Percentiles rank a stretch among this genome's conserved stretches.
Conservation (phyloP, 2,329 filamentous ascomycete species). For the Beauveria sp. region DNA sequence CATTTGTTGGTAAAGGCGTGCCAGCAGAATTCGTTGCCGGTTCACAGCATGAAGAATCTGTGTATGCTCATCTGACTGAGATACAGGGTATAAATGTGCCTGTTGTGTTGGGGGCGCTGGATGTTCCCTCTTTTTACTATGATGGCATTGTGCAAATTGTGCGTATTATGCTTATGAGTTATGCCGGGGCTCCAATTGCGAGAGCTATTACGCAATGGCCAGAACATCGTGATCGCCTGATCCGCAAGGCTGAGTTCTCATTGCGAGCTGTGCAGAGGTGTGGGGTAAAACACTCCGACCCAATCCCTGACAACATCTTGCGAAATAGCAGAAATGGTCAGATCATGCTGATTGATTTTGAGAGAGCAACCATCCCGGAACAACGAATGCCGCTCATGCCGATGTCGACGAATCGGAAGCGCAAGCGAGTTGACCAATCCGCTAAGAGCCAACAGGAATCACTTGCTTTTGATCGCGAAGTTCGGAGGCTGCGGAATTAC, state of each 20-base stretch:
- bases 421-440: not conserved
- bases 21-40: not conserved
- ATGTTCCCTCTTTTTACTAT: not conserved
- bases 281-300: not conserved
- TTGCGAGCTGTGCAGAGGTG: not conserved
- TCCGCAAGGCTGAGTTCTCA: not conserved
- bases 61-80: not conserved
- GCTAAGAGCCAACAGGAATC: not conserved
- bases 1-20: not conserved
- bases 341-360: not conserved
- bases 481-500: not conserved
- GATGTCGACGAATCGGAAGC: not conserved
- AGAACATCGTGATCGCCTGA: not conserved
- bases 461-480: not conserved
- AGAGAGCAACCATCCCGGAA: not conserved
- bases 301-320: not conserved
- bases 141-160: not conserved
- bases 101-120: not conserved
- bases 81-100: not conserved
- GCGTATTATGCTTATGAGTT: not conserved
- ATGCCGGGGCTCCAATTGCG: not conserved
- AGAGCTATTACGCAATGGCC: not conserved
- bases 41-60: not conserved
- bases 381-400: not conserved
- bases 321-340: too few species aligned